A percentile compares a stretch with the other conserved stretches of the same genome.
These are phyloP conservation scores for Fusarium anguioides DNA, from an alignment of 2,329 filamentous ascomycete species.

Conservation along the genomic window DNA sequence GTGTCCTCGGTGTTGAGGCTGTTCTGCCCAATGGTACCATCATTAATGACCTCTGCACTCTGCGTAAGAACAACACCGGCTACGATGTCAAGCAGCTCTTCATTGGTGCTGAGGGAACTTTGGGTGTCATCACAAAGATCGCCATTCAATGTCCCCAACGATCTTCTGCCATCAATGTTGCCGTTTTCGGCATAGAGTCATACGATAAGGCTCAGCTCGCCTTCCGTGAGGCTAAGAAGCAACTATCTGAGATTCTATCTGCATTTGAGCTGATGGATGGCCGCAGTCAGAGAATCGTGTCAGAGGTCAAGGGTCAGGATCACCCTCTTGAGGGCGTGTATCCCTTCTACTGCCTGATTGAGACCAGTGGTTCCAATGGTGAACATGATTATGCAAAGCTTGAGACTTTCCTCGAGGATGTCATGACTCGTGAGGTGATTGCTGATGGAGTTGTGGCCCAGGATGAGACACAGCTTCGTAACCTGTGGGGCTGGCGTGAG, in stretches of 20 bases:
- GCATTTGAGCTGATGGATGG: conserved; percentile 98
- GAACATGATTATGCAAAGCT: conserved; percentile 96
- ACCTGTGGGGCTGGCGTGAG: conserved; percentile 93
- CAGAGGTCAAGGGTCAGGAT: conserved; percentile 78
- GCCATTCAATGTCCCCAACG: conserved; percentile 91
- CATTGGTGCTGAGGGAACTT: conserved; percentile 93
- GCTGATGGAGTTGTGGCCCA: conserved; percentile 91
- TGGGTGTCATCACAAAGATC: conserved; percentile 91
- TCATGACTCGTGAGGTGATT: conserved; percentile 89
- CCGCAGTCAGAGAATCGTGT: conserved; percentile 81
- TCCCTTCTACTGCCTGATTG: conserved; percentile 95
- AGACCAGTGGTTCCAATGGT: conserved; percentile 93
- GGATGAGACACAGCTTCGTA: conserved; percentile 87
- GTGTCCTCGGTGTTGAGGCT: conserved; percentile 89
- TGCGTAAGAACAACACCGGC: conserved; percentile 98
- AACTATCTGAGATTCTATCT: conserved; percentile 94
- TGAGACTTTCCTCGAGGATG: conserved; percentile 87
- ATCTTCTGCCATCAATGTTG: conserved; percentile 90
- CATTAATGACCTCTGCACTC: conserved; percentile 84
- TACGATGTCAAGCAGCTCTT: conserved; percentile 98
- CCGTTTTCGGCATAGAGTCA: conserved; percentile 90
- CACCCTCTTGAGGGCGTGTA: conserved; percentile 84
- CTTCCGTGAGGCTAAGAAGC: conserved; percentile 87
- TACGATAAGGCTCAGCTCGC: conserved; percentile 89
- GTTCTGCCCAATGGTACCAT: conserved; percentile 94